Evolutionary conservation across 768 basidiomycete genomes (phyloP).

Genomic region (Collybiopsis confluens): DNA sequence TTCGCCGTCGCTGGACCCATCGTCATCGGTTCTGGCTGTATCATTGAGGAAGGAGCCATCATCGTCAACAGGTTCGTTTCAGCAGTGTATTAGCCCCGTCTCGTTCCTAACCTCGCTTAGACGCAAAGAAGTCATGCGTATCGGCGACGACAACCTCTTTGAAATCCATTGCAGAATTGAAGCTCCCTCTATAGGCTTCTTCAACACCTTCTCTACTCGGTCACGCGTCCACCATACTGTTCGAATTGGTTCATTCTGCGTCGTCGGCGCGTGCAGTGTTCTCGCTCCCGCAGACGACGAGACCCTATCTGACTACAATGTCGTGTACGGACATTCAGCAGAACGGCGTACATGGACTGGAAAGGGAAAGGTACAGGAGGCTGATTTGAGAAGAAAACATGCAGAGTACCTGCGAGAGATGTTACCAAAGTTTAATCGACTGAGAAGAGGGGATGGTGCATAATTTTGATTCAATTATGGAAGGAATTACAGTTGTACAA

Average conservation of each 20-base stretch:
- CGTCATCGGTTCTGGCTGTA: conserved; percentile 81
- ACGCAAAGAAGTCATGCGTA: conserved; percentile 82
- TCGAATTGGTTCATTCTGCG: conserved; percentile 73
- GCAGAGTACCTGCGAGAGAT: conserved; percentile 90
- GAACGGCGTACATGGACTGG: conserved; percentile 84
- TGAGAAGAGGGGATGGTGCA: conserved; percentile 35
- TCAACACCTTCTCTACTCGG: conserved; percentile 83
- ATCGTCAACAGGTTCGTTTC: conserved; percentile 73
- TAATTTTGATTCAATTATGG: neutral
- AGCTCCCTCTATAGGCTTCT: conserved; percentile 75
- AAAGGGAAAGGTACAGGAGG: conserved; percentile 77
- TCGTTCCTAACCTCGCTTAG: conserved; percentile 23
- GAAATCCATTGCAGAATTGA: conserved; percentile 93
- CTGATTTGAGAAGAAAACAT: conserved; percentile 81
- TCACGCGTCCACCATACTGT: conserved; percentile 83
- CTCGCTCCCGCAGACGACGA: conserved; percentile 79
- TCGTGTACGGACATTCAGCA: conserved; percentile 73
- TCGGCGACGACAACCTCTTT: conserved; percentile 92
- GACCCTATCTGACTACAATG: conserved; percentile 75
- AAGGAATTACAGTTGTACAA: neutral
- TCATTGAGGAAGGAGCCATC: conserved; percentile 88
- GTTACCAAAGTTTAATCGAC: conserved; percentile 82
- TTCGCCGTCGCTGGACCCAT: conserved; percentile 90
- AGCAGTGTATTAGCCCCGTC: neutral
- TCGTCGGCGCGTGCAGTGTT: conserved; percentile 76